phyloP scores from a whole-genome alignment of 1,284 basidiomycete species.

The Dichomitus squalens region DNA sequence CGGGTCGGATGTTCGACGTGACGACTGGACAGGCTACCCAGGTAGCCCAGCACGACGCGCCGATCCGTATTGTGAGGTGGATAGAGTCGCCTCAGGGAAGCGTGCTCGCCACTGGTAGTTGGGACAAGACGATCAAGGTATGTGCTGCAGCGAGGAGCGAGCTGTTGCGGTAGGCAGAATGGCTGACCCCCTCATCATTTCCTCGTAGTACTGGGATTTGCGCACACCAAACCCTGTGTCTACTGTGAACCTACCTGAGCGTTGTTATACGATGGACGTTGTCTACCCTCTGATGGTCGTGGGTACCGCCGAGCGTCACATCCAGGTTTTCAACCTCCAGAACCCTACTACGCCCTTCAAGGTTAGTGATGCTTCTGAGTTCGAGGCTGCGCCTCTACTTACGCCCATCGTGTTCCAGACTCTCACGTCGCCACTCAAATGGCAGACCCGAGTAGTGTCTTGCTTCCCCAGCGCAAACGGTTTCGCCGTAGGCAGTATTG shows the following conservation, averaged over 20 bases:
- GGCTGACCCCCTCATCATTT: background rate
- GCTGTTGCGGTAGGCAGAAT: background rate
- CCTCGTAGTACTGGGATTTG: conserved; percentile 88
- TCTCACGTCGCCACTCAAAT: conserved; percentile 85
- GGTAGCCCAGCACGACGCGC: conserved; percentile 84
- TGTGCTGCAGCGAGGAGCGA: background rate
- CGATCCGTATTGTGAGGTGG: conserved; percentile 79
- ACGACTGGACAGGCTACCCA: conserved; percentile 71
- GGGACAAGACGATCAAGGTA: conserved; percentile 92
- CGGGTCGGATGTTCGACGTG: conserved; percentile 81
- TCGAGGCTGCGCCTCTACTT: background rate
- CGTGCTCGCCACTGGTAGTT: conserved; percentile 84
- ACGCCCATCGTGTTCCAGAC: conserved; percentile 44
- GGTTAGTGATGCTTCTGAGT: conserved; percentile 38
- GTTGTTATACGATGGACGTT: conserved; percentile 89
- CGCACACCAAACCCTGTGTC: conserved; percentile 74
- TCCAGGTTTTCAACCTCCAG: conserved; percentile 86
- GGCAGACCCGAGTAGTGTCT: conserved; percentile 90
- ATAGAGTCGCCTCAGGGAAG: conserved; percentile 70
- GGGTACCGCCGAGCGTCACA: conserved; percentile 91
- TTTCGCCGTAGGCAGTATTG: conserved; percentile 92
- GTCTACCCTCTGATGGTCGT: conserved; percentile 89
- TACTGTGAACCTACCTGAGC: conserved; percentile 81
- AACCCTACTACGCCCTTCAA: conserved; percentile 80
- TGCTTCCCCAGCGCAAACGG: conserved; percentile 85